These are phyloP conservation scores for Candolleomyces efflorescens DNA, from an alignment of 768 basidiomycete genomes.

Conservation along the genomic window DNA sequence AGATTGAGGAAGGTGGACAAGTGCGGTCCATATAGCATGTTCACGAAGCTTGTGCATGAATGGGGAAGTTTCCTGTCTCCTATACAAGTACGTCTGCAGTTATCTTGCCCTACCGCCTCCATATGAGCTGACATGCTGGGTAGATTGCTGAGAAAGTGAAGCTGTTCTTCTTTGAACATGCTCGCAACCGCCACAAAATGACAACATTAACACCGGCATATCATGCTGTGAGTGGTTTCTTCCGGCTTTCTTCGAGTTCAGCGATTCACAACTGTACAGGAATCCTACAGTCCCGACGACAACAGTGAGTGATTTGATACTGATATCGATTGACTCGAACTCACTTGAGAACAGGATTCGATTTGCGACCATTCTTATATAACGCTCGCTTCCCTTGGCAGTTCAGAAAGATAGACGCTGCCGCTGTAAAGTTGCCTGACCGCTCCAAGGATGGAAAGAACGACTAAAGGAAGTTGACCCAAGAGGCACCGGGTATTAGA, in stretches of 20 bases:
- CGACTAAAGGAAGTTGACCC: slow-evolving; percentile 42
- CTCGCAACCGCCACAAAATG: slow-evolving; percentile 98
- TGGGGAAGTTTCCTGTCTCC: slow-evolving; percentile 90
- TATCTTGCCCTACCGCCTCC: neutral
- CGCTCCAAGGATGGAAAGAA: slow-evolving; percentile 40
- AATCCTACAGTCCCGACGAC: slow-evolving; percentile 95
- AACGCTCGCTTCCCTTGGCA: slow-evolving; percentile 95
- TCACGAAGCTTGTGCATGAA: slow-evolving; percentile 90
- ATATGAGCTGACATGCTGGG: neutral
- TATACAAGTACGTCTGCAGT: slow-evolving; percentile 47
- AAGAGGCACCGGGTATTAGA: neutral
- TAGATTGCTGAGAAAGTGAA: slow-evolving; percentile 98
- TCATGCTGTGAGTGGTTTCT: slow-evolving; percentile 68
- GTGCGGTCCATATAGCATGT: slow-evolving; percentile 97
- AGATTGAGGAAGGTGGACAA: slow-evolving; percentile 94
- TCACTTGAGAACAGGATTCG: slow-evolving; percentile 62
- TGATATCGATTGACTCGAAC: neutral
- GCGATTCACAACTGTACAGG: slow-evolving; percentile 39
- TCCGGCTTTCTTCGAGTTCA: neutral
- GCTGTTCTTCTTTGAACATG: slow-evolving; percentile 94
- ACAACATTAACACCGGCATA: slow-evolving; percentile 92
- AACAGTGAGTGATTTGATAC: slow-evolving; percentile 59
- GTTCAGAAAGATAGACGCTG: slow-evolving; percentile 90
- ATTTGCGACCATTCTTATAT: slow-evolving; percentile 94
- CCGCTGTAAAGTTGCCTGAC: slow-evolving; percentile 74